phyloP scores from a whole-genome alignment of 176 grass and related monocot species.

The Microstegium vimineum region DNA sequence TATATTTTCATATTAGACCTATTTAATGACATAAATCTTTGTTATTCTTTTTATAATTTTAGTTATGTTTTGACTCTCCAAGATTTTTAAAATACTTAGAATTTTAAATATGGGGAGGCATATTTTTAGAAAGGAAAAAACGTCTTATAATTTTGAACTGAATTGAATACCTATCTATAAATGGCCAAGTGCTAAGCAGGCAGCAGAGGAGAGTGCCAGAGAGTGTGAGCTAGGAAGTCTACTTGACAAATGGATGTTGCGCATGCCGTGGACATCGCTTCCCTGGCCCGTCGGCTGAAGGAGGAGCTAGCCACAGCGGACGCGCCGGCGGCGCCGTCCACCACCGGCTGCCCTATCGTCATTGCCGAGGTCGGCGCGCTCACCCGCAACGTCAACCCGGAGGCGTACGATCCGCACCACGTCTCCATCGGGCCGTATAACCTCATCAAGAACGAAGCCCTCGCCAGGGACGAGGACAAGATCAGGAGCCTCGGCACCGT shows the following conservation, averaged over 20 bases:
- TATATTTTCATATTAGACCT: no score
- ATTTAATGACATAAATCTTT: no score
- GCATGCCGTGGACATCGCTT: neutral
- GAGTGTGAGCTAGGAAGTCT: neutral
- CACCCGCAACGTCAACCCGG: neutral
- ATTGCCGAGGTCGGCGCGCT: neutral
- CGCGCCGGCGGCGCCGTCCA: neutral
- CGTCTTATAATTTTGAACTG: no score
- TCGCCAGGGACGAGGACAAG: neutral
- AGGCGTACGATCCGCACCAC: neutral
- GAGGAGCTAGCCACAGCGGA: neutral
- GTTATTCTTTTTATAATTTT: no score
- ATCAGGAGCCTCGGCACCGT: neutral
- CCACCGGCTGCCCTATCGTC: neutral
- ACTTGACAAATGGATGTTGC: neutral
- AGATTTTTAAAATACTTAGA: no score
- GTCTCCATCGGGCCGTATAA: slow-evolving; percentile 30
- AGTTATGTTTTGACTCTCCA: no score
- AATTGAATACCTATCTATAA: neutral
- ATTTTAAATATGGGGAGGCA: no score
- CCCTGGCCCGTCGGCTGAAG: neutral
- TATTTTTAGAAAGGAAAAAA: no score
- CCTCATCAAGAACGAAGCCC: neutral
- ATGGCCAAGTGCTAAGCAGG: neutral
- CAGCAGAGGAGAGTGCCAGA: neutral